phyloP scores from a whole-genome alignment of 208 protist species.

The Trypanosoma platydactyli region DNA sequence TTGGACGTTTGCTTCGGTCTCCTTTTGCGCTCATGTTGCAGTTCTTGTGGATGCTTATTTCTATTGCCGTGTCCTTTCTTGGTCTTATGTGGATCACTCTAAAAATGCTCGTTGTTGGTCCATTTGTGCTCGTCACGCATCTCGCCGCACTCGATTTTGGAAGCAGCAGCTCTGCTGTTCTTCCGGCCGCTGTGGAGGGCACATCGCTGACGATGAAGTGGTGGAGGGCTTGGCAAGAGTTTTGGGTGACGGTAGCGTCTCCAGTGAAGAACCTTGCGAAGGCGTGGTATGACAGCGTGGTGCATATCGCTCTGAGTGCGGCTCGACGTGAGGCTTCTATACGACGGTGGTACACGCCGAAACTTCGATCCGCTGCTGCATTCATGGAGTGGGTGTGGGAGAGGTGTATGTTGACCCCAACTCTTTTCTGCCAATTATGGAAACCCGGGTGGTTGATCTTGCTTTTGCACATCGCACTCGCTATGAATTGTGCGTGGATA shows the following conservation, averaged over 20 bases:
- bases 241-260: slow-evolving; percentile 76
- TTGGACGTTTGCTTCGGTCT: slow-evolving; percentile 36
- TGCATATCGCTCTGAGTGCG: slow-evolving; percentile 50
- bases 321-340: slow-evolving; percentile 67
- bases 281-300: slow-evolving; percentile 72
- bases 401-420: slow-evolving; percentile 32
- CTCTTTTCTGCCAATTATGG: slow-evolving; percentile 34
- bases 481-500: not conserved
- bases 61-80: slow-evolving; percentile 34
- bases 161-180: slow-evolving; percentile 22
- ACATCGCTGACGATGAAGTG: slow-evolving; percentile 54
- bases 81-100: slow-evolving; percentile 43
- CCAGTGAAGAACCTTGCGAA: slow-evolving; percentile 81
- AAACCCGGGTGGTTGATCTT: slow-evolving; percentile 11
- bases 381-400: slow-evolving; percentile 31
- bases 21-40: slow-evolving; percentile 54
- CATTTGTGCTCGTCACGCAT: slow-evolving; percentile 50
- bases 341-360: slow-evolving; percentile 58
- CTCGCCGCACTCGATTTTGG: slow-evolving; percentile 33
- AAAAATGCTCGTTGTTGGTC: slow-evolving; percentile 52
- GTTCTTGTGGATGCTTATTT: slow-evolving; percentile 35
- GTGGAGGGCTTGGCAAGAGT: slow-evolving; percentile 72
- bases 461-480: slow-evolving; percentile 1
- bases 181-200: slow-evolving; percentile 41
- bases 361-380: slow-evolving; percentile 11